Evolutionary conservation across 1,284 basidiomycete species (phyloP).

Genomic region (Ganoderma meredithae): DNA sequence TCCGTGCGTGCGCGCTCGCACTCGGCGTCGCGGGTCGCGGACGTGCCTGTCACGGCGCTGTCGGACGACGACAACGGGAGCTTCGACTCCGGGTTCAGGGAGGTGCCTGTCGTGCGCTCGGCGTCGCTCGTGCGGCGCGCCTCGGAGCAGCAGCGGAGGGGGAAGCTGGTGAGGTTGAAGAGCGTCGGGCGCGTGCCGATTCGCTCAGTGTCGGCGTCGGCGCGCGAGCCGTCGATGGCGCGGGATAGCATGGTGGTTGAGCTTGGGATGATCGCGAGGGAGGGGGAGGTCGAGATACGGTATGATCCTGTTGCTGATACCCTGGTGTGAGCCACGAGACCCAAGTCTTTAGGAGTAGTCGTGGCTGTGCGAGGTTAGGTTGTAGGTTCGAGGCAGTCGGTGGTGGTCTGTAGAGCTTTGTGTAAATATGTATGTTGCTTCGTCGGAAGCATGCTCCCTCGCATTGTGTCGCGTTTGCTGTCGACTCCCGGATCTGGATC

Average conservation of each 20-base stretch:
- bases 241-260: conserved; percentile 37
- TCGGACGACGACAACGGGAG: conserved; percentile 10
- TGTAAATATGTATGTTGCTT: conserved; percentile 2
- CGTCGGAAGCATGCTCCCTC: neutral
- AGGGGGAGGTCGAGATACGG: conserved; percentile 2
- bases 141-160: conserved; percentile 18
- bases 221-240: conserved; percentile 22
- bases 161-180: conserved; percentile 31
- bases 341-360: neutral
- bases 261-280: conserved; percentile 26
- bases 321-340: neutral
- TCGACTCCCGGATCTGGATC: conserved; percentile 9
- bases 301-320: conserved; percentile 6
- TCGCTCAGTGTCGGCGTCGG: conserved; percentile 34
- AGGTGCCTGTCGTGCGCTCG: conserved; percentile 12
- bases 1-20: conserved; percentile 7
- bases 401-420: neutral
- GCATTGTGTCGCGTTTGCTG: neutral
- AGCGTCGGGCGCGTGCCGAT: conserved; percentile 36
- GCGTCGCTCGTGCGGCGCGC: conserved; percentile 18
- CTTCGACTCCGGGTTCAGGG: conserved; percentile 1
- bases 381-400: neutral
- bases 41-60: conserved; percentile 14
- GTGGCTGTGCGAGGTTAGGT: neutral
- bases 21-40: conserved; percentile 11